Base-by-base conservation (phyloP, 805 yeast species). In the Wickerhamomyces mucosus region DNA sequence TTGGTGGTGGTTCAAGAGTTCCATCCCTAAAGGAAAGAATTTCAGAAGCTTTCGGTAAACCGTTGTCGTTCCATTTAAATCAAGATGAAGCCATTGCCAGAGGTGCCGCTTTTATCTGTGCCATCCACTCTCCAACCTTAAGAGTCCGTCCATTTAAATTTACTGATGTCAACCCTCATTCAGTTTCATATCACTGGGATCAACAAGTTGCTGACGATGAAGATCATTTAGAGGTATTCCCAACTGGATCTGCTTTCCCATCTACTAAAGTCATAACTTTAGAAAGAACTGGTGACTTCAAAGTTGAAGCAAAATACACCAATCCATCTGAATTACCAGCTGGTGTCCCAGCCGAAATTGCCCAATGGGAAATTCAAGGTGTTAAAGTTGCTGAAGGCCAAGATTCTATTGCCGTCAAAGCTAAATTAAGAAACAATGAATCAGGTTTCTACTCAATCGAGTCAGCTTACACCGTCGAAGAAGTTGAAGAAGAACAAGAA, bases 51-150 rank as follows among this genome's bases (percentile, higher is more conserved):
- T 85, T 92, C 58, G 83, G 83, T 59, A 82, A 82, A 67, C 78
- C 67, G 50, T 69, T 92, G 56, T 83, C 96, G 25, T 81, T 82
- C 69, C 94, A 97, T 48, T 75, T 94, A 65, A 92, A 92, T 74
- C 96, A 88, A 68, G 99, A 92, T 58, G 99, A 92, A 72, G 96
- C 98, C 42, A 81, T 89, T 58, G 97, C 98, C 35, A 84, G 89
- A 63, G 99, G 99, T 69, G 94, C 95, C 51, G 96, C 98, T 29
- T 92, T 92, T 65, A 82, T 92, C 54, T 92, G 98, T 63, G 99
- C 98, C 47, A 83, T 86, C 67, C 97, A 88, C 72, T 89, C 97
- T 21, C 98, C 98, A 63, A 88, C 96, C 44, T 76, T 92, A 52
- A 83, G 98, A 68, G 98, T 92, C 33, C 82, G 97, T 66, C 96